Base-by-base conservation (phyloP, 2,329 filamentous ascomycete genomes). In the Trichoderma atrobrunneum region DNA sequence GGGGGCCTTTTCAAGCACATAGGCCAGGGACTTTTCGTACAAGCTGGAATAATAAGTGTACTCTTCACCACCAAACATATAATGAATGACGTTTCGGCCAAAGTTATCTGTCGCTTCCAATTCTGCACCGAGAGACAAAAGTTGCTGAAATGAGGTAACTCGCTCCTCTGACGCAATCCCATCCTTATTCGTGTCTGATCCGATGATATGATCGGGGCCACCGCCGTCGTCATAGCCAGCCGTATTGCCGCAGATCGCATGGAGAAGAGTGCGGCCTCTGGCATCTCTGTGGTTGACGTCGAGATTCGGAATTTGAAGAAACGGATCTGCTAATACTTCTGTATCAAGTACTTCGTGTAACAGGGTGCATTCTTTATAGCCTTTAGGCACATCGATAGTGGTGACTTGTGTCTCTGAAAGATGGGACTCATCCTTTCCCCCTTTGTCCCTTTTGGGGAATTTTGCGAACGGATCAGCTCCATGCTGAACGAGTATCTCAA, bases 391-490 rank as follows among this genome's bases (percentile, higher is more conserved):
- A 7, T 43, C 26, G 8, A 48, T 51, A 5, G 65, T 43, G 5
- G 56, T 1, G 30, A 24, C 14, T 12, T 5, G 28, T n/a, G 26
- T 18, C 8, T 8, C 26, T 24, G 26, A 6, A 5, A 5, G 5
- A 32, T 12, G 0, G 3, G 10, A 3, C n/a, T 10, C 2, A 2
- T 21, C n/a, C 0, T 14, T 8, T 7, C 11, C 1, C 5, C 26
- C 7, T 11, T 5, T 6, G 24, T 61, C 57, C 1, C 4, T 24
- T 18, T 61, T 62, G 4, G 61, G 16, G 21, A 76, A 75, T 7
- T 67, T 74, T 10, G 72, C 74, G 28, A 77, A 77, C 1, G 77
- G 79, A 63, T 79, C 71, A 1, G 76, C 78, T 3, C 78, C 78
- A 36, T 78, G 74, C 1, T 74, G 69, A 16, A 80, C 66, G 3